Base-by-base conservation (phyloP, 2,329 filamentous ascomycete species). In the Alternaria brassicicola region DNA sequence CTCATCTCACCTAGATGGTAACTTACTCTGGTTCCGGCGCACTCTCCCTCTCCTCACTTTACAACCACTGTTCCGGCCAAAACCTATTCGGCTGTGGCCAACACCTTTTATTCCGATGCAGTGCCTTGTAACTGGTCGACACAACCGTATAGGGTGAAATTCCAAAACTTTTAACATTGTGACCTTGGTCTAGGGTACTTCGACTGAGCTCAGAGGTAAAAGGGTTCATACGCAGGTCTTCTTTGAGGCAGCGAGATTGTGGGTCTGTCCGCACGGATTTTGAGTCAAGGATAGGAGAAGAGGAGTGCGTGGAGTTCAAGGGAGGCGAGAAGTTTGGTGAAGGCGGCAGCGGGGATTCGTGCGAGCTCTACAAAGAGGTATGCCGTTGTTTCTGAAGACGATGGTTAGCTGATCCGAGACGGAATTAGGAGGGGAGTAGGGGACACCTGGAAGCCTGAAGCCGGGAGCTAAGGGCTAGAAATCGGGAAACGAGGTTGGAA, bases 11-110 rank as follows among this genome's bases (percentile, higher is more conserved):
- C 17, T 19, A 6, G 4, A 25, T 26, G n/a, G 15, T 3, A n/a
- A 42, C 36, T 41, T 42, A 51, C 48, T 51, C 36, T 23, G 48
- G 48, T 41, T 51, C 36, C 12, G 48, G 48, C 23, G 36, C 48
- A 28, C 15, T n/a, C 25, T 42, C 35, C 17, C 48, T 51, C 19
- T 51, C 48, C 35, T 51, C 26, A 23, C 36, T 36, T 15, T 51
- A 36, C 23, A 51, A 36, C 48, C 36, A 51, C 10, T 25, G 48
- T 36, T 51, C 48, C 10, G 48, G 48, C 48, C 48, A 41, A 39
- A 51, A 42, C 48, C 26, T 51, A 10, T 51, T 21, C 12, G 48
- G 25, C 48, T 51, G 15, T 17, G 36, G 48, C 48, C 48, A 51
- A 15, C 42, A 51, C 17, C 48, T 19, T 30, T 41, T 26, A 39